Evolutionary conservation across 805 yeast species (phyloP).

Genomic region (Metschnikowia similis): DNA sequence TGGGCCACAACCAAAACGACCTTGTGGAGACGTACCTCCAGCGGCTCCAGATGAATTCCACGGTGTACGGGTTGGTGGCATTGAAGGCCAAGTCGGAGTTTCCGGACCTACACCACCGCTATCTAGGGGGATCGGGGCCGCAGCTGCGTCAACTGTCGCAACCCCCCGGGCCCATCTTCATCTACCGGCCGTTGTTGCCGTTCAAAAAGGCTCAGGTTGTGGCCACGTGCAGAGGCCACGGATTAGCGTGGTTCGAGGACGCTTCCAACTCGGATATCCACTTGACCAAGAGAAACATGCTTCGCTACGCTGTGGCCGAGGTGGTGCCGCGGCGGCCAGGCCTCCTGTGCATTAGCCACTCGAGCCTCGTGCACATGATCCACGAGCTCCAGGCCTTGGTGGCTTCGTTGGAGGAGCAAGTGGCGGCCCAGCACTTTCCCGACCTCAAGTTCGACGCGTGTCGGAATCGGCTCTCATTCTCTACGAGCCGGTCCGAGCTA

Average conservation of each 20-base stretch:
- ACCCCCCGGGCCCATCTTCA: conserved; percentile 12
- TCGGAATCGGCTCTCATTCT: neutral
- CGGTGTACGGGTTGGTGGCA: conserved; percentile 55
- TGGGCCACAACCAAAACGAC: conserved; percentile 72
- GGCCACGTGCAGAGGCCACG: conserved; percentile 38
- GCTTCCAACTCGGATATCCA: conserved; percentile 51
- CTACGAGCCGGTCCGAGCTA: neutral
- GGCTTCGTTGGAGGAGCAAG: conserved; percentile 2
- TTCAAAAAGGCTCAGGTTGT: conserved; percentile 43
- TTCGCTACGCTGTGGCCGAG: conserved; percentile 36
- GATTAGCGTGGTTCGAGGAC: conserved; percentile 67
- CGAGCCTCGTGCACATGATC: conserved; percentile 12
- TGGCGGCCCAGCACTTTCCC: neutral
- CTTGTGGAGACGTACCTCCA: conserved; percentile 66
- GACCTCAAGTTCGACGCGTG: neutral
- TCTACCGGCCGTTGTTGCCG: conserved; percentile 50
- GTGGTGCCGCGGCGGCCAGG: conserved; percentile 20
- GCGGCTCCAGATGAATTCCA: conserved; percentile 42
- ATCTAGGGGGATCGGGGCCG: too few species aligned
- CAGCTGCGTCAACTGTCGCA: too few species aligned
- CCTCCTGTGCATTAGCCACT: conserved; percentile 4
- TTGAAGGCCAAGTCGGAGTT: conserved; percentile 33
- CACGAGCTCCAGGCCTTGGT: conserved; percentile 6
- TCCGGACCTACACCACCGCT: conserved; percentile 20
- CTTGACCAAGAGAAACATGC: conserved; percentile 55